Evolutionary conservation across 2,329 filamentous ascomycete species (phyloP).

Genomic region (Trichoderma atroviride): DNA sequence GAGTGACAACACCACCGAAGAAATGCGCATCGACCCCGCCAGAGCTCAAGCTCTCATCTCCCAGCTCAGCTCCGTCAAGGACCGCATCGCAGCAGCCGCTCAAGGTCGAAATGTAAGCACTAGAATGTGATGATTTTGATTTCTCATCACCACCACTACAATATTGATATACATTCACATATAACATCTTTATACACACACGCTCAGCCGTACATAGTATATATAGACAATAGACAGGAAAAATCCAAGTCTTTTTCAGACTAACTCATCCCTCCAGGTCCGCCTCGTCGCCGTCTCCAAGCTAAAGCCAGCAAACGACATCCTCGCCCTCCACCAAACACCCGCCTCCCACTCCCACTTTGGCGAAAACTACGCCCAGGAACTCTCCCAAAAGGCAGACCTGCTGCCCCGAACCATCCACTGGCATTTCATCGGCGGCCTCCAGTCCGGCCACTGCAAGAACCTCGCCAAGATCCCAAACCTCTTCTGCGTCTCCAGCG

Average conservation of each 20-base stretch:
- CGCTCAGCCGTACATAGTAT: not conserved
- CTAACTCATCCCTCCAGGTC: conserved; percentile 54
- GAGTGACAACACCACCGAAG: conserved; percentile 44
- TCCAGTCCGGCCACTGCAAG: conserved; percentile 92
- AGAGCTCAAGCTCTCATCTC: conserved; percentile 65
- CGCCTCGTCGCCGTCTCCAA: conserved; percentile 95
- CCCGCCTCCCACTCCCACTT: conserved; percentile 72
- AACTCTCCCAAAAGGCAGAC: conserved; percentile 82
- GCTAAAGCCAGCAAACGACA: conserved; percentile 89
- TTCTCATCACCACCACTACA: not conserved
- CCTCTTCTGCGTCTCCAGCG: conserved; percentile 87
- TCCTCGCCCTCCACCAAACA: conserved; percentile 75
- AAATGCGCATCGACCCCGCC: conserved; percentile 64
- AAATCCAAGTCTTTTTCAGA: conserved; percentile 1
- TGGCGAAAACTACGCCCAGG: conserved; percentile 95
- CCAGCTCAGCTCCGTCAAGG: conserved; percentile 63
- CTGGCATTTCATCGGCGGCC: conserved; percentile 96
- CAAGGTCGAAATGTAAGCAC: conserved; percentile 56
- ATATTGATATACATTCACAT: not conserved
- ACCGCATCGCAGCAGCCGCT: conserved; percentile 58
- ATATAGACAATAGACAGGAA: not conserved
- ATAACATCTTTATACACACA: not conserved
- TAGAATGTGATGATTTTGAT: not conserved
- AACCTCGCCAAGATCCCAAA: conserved; percentile 83
- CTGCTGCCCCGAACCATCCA: conserved; percentile 74